Conservation (phyloP, 2,329 filamentous ascomycete species). For the Xylaria sp. region DNA sequence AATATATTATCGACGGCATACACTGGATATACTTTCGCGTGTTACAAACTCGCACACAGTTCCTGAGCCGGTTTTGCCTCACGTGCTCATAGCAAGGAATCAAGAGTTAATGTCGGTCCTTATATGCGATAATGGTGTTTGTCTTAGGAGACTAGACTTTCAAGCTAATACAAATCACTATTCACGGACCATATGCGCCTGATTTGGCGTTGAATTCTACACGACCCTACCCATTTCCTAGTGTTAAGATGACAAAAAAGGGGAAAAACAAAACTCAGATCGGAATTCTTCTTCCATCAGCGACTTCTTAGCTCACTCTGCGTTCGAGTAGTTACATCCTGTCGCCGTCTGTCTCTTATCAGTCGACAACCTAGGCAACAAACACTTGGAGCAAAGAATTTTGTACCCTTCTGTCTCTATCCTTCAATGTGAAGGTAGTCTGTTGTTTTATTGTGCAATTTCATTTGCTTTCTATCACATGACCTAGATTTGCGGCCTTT, state of each 20-base stretch:
- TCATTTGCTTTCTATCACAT: not conserved
- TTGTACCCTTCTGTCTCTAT: not conserved
- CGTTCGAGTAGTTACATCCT: not conserved
- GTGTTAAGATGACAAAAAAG: not conserved
- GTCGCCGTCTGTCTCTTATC: not conserved
- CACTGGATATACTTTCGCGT: not conserved
- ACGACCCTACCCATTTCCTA: not conserved
- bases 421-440: not conserved
- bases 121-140: not conserved
- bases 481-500: not conserved
- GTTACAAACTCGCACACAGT: not conserved
- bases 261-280: not conserved
- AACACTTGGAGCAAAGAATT: too few relatives aligned
- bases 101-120: not conserved
- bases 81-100: not conserved
- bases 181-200: not conserved
- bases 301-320: not conserved
- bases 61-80: not conserved
- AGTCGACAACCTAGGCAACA: not conserved
- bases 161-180: not conserved
- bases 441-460: not conserved
- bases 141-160: not conserved
- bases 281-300: not conserved
- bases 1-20: not conserved
- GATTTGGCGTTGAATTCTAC: not conserved